A percentile compares a stretch with the other conserved stretches of the same genome.
Conservation (phyloP, 2,329 filamentous ascomycete species). For the Beauveria sp. region DNA sequence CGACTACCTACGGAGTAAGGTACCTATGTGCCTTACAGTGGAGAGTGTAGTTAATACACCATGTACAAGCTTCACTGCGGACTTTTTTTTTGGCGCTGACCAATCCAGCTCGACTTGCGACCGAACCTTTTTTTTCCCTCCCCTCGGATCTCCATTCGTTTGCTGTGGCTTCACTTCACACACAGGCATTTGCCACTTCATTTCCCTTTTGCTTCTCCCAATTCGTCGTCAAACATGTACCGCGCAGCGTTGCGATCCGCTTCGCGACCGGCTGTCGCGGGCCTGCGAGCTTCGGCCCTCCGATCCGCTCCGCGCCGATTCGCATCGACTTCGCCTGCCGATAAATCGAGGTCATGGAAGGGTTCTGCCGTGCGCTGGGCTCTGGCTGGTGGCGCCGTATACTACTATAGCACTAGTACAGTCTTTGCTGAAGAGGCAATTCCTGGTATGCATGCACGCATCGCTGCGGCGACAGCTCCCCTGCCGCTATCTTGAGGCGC, state of each 20-base stretch:
- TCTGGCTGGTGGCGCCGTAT: constrained; percentile 67
- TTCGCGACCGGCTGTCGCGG: constrained; percentile 35
- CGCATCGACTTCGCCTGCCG: constrained; percentile 43
- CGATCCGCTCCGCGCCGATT: constrained; percentile 40
- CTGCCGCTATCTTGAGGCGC: not conserved
- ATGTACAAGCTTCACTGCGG: not conserved
- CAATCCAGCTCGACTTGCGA: constrained; percentile 3
- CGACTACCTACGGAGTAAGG: too few species aligned
- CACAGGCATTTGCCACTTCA: not conserved
- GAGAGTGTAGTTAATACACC: not conserved
- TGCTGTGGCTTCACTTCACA: constrained; percentile 3
- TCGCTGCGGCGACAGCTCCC: not conserved
- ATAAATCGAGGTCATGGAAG: constrained; percentile 76
- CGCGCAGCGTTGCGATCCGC: constrained; percentile 43
- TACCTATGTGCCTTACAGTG: too few species aligned
- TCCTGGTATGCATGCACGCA: constrained; percentile 46
- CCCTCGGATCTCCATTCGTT: not conserved
- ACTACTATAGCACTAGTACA: constrained; percentile 89
- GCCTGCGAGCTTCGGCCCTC: constrained; percentile 32
- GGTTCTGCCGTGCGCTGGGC: constrained; percentile 66
- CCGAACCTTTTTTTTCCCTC: not conserved
- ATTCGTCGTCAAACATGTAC: constrained; percentile 35
- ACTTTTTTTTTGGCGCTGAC: constrained; percentile 10
- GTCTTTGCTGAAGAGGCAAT: constrained; percentile 77
- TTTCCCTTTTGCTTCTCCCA: constrained; percentile 8